A percentile compares a stretch with the other conserved stretches of the same genome.
Conservation (phyloP, 805 yeast species). For the Teunomyces atbi region DNA sequence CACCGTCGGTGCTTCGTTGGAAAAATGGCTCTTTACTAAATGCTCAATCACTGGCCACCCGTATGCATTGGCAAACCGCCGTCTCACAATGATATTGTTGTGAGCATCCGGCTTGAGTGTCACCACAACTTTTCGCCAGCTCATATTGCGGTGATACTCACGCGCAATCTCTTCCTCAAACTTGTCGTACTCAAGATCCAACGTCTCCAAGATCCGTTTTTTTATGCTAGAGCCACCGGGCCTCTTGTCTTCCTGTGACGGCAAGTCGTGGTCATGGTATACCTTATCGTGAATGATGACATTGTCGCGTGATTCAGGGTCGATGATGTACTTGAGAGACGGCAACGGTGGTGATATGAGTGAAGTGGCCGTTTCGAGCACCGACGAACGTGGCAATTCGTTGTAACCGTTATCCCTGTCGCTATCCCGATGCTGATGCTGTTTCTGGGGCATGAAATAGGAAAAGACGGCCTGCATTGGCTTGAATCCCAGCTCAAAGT, state of each 20-base stretch:
- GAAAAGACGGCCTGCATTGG: constrained; percentile 39
- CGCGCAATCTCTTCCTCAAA: constrained; percentile 82
- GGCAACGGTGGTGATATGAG: constrained; percentile 83
- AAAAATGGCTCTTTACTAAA: constrained; percentile 66
- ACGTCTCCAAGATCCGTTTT: constrained; percentile 20
- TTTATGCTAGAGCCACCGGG: constrained; percentile 11
- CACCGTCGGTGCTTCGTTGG: constrained; percentile 12
- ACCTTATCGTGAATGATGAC: constrained; percentile 80
- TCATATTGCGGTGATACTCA: constrained; percentile 77
- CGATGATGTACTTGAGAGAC: constrained; percentile 56
- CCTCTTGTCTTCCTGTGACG: constrained; percentile 26
- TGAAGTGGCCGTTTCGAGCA: constrained; percentile 74
- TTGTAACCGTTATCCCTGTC: constrained; percentile 12
- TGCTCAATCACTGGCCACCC: constrained; percentile 95
- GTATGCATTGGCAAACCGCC: constrained; percentile 87
- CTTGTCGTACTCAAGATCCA: constrained; percentile 40
- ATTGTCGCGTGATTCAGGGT: constrained; percentile 63
- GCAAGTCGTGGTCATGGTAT: constrained; percentile 65
- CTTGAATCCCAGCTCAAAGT: constrained; percentile 14
- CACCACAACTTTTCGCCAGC: constrained; percentile 91
- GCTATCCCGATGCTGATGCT: constrained; percentile 8
- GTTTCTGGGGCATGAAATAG: constrained; percentile 44
- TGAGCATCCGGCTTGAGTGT: constrained; percentile 91
- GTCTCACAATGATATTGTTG: constrained; percentile 84
- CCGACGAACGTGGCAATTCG: constrained; percentile 65